Evolutionary conservation across 192 early-diverging fungal species (phyloP), one percentile per base, ranked within the genome.

Genomic region (Gaertneriomyces sp.): DNA sequence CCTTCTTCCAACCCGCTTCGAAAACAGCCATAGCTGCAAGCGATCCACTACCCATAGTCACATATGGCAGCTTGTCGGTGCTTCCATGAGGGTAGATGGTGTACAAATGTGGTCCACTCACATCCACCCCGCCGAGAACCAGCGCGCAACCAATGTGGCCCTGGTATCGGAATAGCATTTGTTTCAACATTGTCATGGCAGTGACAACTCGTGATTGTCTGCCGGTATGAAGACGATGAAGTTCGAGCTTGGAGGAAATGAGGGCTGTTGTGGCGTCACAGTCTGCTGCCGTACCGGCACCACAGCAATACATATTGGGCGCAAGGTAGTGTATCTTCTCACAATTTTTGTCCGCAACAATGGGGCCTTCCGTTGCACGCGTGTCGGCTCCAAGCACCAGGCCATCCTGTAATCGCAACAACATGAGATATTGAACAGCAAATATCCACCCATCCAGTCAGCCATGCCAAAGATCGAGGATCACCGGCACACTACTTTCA

Each of bases 281-380:
- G 81, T 99, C 96, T 20, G 96, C 96, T n/a, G 96, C 96, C 12
- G 96, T 99, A 68, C 96, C 95, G 25, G 95, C 96, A 61, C 96
- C 95, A 71, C 93, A 93, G 79, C 95, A 97, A 82, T 96, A 84
- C 86, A 95, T 94, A 79, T 99, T 99, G 64, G 94, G 95, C 45
- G 94, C 91, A 51, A 99, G 72, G 70, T 95, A 96, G 82, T 96
- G 95, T 60, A 99, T 95, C 83, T 99, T 99, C 80, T 92, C 87
- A 79, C 95, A 97, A 79, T 99, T 97, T 81, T 99, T 99, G 84
- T 99, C 95, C 1, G 92, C 92, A 8, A 99, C 95, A 70, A 96
- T 97, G 19, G 95, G 84, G 17, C 93, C 96, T 42, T 85, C 85
- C 7, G 96, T 99, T 33, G 96, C 93, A 72, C 96, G 89, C 9